Evolutionary conservation across 257 asterid species (phyloP).

Genomic region (Solanum verrucosum): DNA sequence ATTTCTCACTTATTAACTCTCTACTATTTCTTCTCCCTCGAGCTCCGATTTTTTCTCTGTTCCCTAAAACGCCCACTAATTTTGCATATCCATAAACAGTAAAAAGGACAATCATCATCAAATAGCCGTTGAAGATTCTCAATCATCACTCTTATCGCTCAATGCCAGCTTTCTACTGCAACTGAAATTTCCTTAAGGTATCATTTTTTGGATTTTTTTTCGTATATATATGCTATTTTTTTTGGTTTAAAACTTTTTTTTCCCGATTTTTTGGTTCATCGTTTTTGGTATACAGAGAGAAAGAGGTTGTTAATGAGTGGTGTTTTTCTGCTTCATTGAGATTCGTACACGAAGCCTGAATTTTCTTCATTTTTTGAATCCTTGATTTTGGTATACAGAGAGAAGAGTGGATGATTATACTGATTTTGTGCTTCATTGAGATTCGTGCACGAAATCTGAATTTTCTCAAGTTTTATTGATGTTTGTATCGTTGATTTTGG

Average conservation of each 20-base stretch:
- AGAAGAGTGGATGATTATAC: not conserved
- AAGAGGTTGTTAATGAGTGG: not conserved
- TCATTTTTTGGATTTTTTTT: not conserved
- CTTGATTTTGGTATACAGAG: not conserved
- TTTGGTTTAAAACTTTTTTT: not conserved
- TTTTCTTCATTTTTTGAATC: not conserved
- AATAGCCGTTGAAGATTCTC: not conserved
- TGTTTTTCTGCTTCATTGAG: conserved; percentile 11
- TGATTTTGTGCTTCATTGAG: conserved; percentile 10
- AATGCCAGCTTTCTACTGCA: not conserved
- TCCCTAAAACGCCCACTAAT: not conserved
- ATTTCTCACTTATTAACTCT: not conserved
- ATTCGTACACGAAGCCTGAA: conserved; percentile 1
- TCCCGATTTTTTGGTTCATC: not conserved
- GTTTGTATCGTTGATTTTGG: not conserved
- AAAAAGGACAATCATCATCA: not conserved
- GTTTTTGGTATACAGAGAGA: not conserved
- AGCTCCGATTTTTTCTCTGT: not conserved
- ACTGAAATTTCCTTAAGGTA: not conserved
- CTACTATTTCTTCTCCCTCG: not conserved
- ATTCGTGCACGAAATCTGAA: conserved; percentile 1
- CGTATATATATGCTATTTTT: not conserved
- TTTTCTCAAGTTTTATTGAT: too few species aligned
- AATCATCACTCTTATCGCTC: not conserved
- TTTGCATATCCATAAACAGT: not conserved